These are phyloP conservation scores for Alnus rubra DNA, from an alignment of 306 rosid genomes.

Conservation along the genomic window DNA sequence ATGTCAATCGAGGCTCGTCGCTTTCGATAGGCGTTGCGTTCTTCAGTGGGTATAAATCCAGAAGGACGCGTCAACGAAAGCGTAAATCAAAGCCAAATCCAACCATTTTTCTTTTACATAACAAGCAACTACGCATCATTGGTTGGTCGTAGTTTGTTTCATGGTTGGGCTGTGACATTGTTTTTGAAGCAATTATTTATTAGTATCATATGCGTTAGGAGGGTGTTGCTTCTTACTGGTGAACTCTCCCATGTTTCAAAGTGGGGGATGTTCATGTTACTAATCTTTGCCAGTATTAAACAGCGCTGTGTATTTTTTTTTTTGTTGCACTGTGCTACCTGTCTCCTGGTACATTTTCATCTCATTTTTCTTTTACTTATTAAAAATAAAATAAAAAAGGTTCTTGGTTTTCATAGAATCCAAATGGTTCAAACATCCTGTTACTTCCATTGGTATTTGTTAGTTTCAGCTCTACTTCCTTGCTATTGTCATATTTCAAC, in stretches of 20 bases:
- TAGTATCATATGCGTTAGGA: too few relatives aligned
- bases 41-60: conserved; percentile 40
- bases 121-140: conserved; percentile 23
- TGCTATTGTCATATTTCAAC: background rate
- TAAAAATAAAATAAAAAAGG: too few relatives aligned
- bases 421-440: background rate
- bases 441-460: background rate
- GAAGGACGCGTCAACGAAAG: conserved; percentile 87
- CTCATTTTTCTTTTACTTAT: background rate
- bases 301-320: conserved; percentile 52
- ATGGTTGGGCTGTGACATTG: conserved; percentile 44
- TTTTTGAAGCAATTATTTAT: background rate
- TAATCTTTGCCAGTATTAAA: conserved; percentile 66
- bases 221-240: conserved; percentile 78
- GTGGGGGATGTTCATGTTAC: conserved; percentile 69
- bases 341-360: conserved; percentile 72
- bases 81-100: conserved; percentile 50
- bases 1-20: conserved; percentile 16
- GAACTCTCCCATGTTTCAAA: conserved; percentile 42
- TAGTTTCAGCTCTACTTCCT: background rate
- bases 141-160: conserved; percentile 33
- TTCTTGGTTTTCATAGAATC: background rate
- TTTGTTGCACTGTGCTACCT: conserved; percentile 62
- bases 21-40: conserved; percentile 95
- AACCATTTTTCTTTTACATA: background rate